Evolutionary conservation across 805 yeast genomes (phyloP).

Genomic region (Alloascoidea hylecoeti): DNA sequence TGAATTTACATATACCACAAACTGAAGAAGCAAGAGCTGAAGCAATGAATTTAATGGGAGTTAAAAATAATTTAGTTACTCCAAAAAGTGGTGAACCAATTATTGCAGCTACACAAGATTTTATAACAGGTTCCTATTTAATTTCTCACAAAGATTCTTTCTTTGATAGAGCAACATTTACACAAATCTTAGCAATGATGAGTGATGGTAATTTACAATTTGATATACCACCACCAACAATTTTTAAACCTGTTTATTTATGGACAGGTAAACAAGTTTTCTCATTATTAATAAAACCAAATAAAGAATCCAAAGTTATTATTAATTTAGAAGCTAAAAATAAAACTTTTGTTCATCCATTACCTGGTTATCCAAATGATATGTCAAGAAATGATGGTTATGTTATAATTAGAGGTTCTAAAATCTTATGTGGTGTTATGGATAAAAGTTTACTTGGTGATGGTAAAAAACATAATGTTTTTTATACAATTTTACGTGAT

Average conservation of each 20-base stretch:
- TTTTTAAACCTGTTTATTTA: constrained; percentile 71
- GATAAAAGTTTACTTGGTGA: constrained; percentile 94
- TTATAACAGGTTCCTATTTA: constrained; percentile 90
- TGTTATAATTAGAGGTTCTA: constrained; percentile 80
- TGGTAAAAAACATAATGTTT: constrained; percentile 94
- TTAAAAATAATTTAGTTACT: constrained; percentile 83
- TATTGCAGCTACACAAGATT: constrained; percentile 99
- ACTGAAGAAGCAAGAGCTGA: constrained; percentile 98
- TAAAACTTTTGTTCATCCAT: constrained; percentile 77
- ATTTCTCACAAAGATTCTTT: constrained; percentile 90
- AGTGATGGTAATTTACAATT: constrained; percentile 80
- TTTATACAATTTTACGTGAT: constrained; percentile 88
- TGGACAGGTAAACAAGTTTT: constrained; percentile 99
- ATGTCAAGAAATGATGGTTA: constrained; percentile 98
- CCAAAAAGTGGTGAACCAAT: constrained; percentile 98
- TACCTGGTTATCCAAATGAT: constrained; percentile 59
- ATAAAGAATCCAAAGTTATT: constrained; percentile 55
- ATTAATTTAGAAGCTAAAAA: constrained; percentile 92
- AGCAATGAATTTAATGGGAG: constrained; percentile 98
- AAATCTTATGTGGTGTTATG: constrained; percentile 87
- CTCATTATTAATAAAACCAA: constrained; percentile 77
- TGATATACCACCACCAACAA: constrained; percentile 92
- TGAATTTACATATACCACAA: constrained; percentile 98
- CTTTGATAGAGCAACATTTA: constrained; percentile 74
- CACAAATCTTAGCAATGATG: constrained; percentile 87